These are phyloP conservation scores for Hondaea fermentalgiana DNA, from an alignment of 108 stramenopile genomes.

Conservation along the genomic window DNA sequence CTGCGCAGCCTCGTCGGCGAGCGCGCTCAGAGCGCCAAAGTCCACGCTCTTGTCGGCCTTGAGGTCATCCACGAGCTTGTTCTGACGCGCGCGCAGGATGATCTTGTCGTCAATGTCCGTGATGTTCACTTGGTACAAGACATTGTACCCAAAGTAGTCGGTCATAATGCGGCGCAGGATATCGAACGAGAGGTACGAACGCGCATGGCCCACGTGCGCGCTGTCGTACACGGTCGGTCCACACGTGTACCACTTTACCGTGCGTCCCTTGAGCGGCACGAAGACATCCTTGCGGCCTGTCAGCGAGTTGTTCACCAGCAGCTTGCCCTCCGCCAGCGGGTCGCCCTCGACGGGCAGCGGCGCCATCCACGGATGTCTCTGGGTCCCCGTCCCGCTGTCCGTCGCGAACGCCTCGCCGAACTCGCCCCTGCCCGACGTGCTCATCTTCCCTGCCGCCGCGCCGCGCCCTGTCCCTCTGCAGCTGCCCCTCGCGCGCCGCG, in stretches of 20 bases:
- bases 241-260: slow-evolving; percentile 86
- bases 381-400: background rate
- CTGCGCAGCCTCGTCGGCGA: background rate
- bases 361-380: slow-evolving; percentile 49
- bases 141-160: slow-evolving; percentile 88
- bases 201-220: slow-evolving; percentile 60
- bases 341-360: slow-evolving; percentile 39
- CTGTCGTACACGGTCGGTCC: slow-evolving; percentile 96
- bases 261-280: slow-evolving; percentile 44
- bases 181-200: slow-evolving; percentile 86
- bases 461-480: too few relatives aligned
- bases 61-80: background rate
- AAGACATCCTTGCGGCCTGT: slow-evolving; percentile 56
- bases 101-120: slow-evolving; percentile 97
- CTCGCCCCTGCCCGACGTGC: background rate
- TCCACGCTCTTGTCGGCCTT: background rate
- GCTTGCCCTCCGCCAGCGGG: slow-evolving; percentile 50
- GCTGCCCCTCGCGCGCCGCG: too few relatives aligned
- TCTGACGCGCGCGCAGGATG: slow-evolving; percentile 69
- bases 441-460: background rate
- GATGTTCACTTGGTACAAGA: slow-evolving; percentile 72
- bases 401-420: background rate
- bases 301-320: slow-evolving; percentile 55
- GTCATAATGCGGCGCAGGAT: slow-evolving; percentile 76
- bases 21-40: background rate